Evolutionary conservation across 805 yeast genomes (phyloP), one percentile per base, ranked within the genome.

Genomic region (Ogataea allantospora): DNA sequence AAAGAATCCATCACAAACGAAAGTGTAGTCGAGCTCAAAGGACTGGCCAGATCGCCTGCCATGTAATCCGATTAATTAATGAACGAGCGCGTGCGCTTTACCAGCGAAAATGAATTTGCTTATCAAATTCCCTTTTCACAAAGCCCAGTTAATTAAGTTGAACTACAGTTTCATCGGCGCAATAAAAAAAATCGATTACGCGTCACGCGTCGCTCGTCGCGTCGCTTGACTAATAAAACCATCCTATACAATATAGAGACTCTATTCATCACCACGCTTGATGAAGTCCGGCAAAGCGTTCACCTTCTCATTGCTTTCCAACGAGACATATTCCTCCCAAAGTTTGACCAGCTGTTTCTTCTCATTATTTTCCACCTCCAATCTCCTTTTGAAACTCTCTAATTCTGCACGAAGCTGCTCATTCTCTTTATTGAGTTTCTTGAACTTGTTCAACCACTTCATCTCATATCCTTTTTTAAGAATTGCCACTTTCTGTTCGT

Each of bases 401-500:
- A 80, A 58, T 41, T 78, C 84, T 35, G 75, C 67, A 45, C 63
- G 63, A 32, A 72, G 55, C 16, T 67, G 67, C 22, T 68, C 70
- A 39, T 66, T 71, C 43, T 75, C 77, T 27, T 60, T 48, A 9
- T 62, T 60, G 16, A 68, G 54, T 40, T 63, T 68, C 32, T 62
- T 68, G 44, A 67, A 63, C 51, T 68, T 73, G 44, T 57, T 55
- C 33, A 69, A 62, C 68, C 73, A 76, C 50, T 74, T 77, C 21
- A 65, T 61, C 48, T 78, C 83, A 53, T 75, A 77, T 2, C 77
- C 78, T 40, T 72, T 70, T 54, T 77, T 81, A 51, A 80, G 63
- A 21, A 77, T 72, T 10, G 71, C 70, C 7, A 85, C 83, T 57
- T 85, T 85, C 35, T 75, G 73, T 44, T 80, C 86, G 53, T 86